Evolutionary conservation across 805 yeast genomes (phyloP).

Genomic region (Sungouiella thailandica): DNA sequence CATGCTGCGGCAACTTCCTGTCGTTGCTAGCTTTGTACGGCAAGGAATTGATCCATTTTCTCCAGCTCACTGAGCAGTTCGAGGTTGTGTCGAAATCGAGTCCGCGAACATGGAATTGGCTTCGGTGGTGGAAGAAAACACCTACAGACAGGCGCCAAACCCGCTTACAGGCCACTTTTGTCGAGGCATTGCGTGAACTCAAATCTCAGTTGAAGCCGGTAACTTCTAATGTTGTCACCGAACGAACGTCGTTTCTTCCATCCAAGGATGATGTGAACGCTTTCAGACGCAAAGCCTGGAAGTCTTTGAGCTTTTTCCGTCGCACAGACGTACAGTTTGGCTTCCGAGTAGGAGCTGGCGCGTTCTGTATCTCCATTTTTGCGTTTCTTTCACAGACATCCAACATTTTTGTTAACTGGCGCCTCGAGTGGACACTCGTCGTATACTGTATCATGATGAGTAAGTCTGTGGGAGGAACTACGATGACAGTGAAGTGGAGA

Average conservation of each 20-base stretch:
- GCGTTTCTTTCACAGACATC: constrained; percentile 61
- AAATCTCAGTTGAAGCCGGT: constrained; percentile 10
- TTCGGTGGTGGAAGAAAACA: constrained; percentile 43
- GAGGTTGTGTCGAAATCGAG: constrained; percentile 18
- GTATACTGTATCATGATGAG: constrained; percentile 81
- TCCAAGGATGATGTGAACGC: constrained; percentile 1
- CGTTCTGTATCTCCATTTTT: constrained; percentile 57
- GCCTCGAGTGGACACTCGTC: constrained; percentile 84
- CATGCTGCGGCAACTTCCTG: constrained; percentile 78
- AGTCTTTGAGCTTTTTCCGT: constrained; percentile 45
- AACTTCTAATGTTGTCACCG: background rate
- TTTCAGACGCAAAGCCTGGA: constrained; percentile 38
- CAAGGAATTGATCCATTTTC: constrained; percentile 47
- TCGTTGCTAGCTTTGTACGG: constrained; percentile 60
- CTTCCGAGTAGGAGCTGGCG: constrained; percentile 73
- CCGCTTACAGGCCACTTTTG: constrained; percentile 11
- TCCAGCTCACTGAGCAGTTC: constrained; percentile 41
- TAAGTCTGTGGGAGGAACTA: constrained; percentile 79
- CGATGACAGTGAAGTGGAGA: constrained; percentile 71
- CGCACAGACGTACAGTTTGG: constrained; percentile 75
- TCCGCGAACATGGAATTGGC: constrained; percentile 45
- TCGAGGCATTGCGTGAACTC: constrained; percentile 16
- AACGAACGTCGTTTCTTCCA: background rate
- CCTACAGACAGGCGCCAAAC: constrained; percentile 6
- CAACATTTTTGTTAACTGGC: constrained; percentile 53